phyloP scores from a whole-genome alignment of 768 basidiomycete species.

The Calocera viscosa region DNA sequence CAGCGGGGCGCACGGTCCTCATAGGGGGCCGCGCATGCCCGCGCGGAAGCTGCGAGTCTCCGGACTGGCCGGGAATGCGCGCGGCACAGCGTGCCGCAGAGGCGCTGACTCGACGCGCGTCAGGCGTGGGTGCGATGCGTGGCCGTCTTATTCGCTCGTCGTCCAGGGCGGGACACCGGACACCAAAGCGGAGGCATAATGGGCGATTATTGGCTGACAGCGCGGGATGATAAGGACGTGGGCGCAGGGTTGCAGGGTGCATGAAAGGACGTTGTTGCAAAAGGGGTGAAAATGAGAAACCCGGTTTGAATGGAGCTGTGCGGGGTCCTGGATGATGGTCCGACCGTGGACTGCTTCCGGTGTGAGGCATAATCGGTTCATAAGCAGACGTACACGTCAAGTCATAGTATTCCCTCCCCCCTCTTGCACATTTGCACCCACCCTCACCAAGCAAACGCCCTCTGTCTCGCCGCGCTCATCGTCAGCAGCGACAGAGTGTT shows the following conservation, averaged over 20 bases:
- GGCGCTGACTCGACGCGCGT: constrained; percentile 7
- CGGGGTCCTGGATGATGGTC: neutral
- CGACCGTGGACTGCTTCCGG: constrained; percentile 4
- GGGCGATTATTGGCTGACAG: neutral
- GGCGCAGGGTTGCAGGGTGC: neutral
- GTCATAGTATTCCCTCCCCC: neutral
- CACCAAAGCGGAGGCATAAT: neutral
- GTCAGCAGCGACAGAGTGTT: constrained; percentile 9
- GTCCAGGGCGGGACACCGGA: neutral
- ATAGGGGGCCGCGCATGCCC: neutral
- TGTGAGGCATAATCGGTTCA: neutral
- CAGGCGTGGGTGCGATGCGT: neutral
- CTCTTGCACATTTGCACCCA: neutral
- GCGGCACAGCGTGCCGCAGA: neutral
- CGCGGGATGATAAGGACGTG: neutral
- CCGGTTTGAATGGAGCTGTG: neutral
- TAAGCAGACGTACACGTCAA: neutral
- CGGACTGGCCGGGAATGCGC: neutral
- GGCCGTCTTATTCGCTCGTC: neutral
- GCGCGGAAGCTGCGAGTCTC: neutral
- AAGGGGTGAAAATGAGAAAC: neutral
- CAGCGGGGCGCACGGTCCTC: neutral
- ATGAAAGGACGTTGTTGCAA: neutral
- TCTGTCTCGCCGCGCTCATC: neutral
- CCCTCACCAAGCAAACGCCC: neutral